Evolutionary conservation across 2,329 filamentous ascomycete genomes (phyloP).

Genomic region (Paraphoma sp.): DNA sequence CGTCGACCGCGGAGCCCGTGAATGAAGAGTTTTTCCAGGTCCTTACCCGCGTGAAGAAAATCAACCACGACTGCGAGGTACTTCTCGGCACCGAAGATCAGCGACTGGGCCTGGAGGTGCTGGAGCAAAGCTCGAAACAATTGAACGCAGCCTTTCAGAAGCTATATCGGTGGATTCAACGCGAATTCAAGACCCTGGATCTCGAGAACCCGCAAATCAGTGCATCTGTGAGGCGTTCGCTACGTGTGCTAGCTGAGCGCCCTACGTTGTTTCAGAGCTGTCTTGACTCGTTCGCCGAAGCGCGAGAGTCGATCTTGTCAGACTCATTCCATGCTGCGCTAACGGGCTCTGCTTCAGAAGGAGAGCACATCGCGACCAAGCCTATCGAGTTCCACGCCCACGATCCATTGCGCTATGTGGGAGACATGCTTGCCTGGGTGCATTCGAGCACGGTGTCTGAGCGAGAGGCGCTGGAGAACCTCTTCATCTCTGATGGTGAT

Average conservation of each 20-base stretch:
- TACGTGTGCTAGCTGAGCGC: conserved; percentile 86
- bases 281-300: conserved; percentile 90
- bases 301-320: conserved; percentile 83
- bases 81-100: conserved; percentile 91
- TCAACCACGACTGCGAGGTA: conserved; percentile 87
- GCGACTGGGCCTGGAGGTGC: conserved; percentile 83
- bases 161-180: conserved; percentile 92
- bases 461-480: conserved; percentile 84
- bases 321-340: conserved; percentile 89
- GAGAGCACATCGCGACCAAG: conserved; percentile 67
- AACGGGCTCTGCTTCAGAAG: conserved; percentile 71
- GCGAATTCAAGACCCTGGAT: conserved; percentile 89
- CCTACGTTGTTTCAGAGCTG: conserved; percentile 93
- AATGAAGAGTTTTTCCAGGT: conserved; percentile 83
- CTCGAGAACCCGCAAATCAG: conserved; percentile 94
- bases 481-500: conserved; percentile 90
- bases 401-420: conserved; percentile 87
- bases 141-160: conserved; percentile 94
- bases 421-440: conserved; percentile 97
- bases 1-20: conserved; percentile 79
- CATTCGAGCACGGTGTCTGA: conserved; percentile 95
- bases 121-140: conserved; percentile 87
- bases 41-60: conserved; percentile 80
- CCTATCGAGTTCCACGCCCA: conserved; percentile 95
- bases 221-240: conserved; percentile 78